phyloP scores from a whole-genome alignment of 495 filamentous ascomycete genomes.

The Xylaria scruposa region DNA sequence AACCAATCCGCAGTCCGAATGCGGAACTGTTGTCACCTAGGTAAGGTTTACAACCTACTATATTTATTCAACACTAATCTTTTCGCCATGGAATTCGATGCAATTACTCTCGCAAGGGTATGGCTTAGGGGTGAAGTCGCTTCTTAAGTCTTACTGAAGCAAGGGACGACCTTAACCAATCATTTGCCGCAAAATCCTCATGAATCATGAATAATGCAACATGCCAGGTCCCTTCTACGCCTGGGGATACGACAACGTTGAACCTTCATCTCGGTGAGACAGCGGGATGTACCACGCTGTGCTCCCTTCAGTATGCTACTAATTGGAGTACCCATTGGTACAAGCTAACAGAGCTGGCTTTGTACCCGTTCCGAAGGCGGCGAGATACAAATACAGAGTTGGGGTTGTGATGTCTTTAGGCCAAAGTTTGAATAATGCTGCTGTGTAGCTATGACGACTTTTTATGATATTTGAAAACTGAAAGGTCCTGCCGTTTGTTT shows the following conservation, averaged over 20 bases:
- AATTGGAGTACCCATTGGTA: neutral
- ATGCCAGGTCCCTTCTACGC: neutral
- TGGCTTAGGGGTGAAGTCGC: neutral
- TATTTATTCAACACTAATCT: neutral
- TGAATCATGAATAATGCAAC: neutral
- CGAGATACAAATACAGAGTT: neutral
- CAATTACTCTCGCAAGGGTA: neutral
- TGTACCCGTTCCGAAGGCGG: neutral
- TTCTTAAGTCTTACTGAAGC: neutral
- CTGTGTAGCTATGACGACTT: neutral
- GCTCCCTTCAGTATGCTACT: neutral
- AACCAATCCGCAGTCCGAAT: neutral
- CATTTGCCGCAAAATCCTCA: neutral
- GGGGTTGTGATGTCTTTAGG: neutral
- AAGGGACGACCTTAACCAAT: neutral
- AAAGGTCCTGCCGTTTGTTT: neutral
- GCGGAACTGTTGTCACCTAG: neutral
- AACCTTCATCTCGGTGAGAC: neutral
- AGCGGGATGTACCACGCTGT: slow-evolving; percentile 1
- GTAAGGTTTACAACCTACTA: neutral
- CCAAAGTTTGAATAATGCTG: neutral
- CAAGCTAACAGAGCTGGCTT: neutral
- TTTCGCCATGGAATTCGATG: too few species aligned
- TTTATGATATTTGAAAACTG: neutral
- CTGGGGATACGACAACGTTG: neutral